A percentile compares a stretch with the other conserved stretches of the same genome.
These are phyloP conservation scores for Xylaria sp. DNA, from an alignment of 2,329 filamentous ascomycete species.

Conservation along the genomic window DNA sequence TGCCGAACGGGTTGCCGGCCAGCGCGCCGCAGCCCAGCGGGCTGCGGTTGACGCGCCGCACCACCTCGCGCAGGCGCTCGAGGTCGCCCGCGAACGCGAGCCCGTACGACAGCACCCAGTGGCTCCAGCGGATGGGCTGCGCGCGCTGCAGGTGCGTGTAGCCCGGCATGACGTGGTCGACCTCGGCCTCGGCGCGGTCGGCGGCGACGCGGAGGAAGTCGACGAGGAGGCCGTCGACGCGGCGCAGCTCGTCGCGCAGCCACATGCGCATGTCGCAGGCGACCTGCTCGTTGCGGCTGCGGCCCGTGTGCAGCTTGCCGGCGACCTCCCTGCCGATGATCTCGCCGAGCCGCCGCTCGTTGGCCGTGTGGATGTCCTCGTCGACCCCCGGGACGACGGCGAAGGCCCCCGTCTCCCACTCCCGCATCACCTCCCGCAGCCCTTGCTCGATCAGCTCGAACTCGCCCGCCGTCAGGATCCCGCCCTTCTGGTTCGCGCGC, in stretches of 20 bases:
- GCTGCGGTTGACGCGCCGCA: constrained; percentile 64
- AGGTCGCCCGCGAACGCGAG: constrained; percentile 69
- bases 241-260: constrained; percentile 74
- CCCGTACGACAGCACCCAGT: constrained; percentile 73
- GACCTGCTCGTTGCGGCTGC: constrained; percentile 88
- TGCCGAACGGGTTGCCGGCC: constrained; percentile 74
- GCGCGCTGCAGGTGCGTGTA: constrained; percentile 79
- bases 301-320: constrained; percentile 86
- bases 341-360: constrained; percentile 75
- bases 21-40: constrained; percentile 73
- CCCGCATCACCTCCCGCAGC: constrained; percentile 58
- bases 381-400: constrained; percentile 55
- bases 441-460: constrained; percentile 75
- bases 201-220: constrained; percentile 71
- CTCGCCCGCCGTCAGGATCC: constrained; percentile 73
- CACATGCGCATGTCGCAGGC: constrained; percentile 90
- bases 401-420: constrained; percentile 57
- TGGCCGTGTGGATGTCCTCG: constrained; percentile 70
- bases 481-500: constrained; percentile 73
- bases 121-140: constrained; percentile 72
- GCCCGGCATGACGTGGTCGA: constrained; percentile 73
- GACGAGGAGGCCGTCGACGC: constrained; percentile 69
- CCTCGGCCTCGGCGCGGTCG: constrained; percentile 67
- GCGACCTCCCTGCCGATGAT: constrained; percentile 83
- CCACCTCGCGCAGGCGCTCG: constrained; percentile 68